These are phyloP conservation scores for Acer negundo DNA, from an alignment of 345 rosid species.

Conservation along the genomic window DNA sequence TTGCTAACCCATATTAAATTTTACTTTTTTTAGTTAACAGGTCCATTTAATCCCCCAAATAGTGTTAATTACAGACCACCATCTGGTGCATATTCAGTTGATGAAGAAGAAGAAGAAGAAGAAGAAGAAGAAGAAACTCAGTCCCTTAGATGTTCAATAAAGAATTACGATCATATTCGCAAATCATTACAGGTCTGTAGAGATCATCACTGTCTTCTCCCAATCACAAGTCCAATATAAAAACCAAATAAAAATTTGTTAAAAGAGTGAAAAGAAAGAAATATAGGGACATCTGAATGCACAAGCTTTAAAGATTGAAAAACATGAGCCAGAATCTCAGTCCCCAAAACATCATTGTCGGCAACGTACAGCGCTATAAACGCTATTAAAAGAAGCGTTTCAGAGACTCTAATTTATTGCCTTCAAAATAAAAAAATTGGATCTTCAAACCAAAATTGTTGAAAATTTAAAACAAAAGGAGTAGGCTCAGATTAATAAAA, in stretches of 20 bases:
- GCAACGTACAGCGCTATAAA: constrained; percentile 79
- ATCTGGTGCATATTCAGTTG: background rate
- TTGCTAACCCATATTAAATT: too few species aligned
- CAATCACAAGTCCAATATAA: background rate
- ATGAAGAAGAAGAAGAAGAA: background rate
- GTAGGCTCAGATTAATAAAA: constrained; percentile 28
- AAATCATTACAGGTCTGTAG: constrained; percentile 16
- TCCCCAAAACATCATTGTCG: constrained; percentile 30
- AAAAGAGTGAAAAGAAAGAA: background rate
- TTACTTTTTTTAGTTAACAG: too few species aligned
- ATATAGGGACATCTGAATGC: constrained; percentile 60
- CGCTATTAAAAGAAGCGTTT: constrained; percentile 45
- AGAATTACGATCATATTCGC: background rate
- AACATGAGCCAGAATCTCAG: constrained; percentile 52
- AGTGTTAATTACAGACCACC: too few species aligned
- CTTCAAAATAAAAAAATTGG: constrained; percentile 13
- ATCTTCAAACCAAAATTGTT: too few species aligned
- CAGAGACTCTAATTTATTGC: constrained; percentile 88
- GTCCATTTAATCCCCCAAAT: too few species aligned
- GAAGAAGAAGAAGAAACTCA: background rate
- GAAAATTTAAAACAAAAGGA: background rate
- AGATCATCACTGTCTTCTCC: constrained; percentile 6
- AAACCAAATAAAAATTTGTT: too few species aligned
- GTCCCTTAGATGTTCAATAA: constrained; percentile 14
- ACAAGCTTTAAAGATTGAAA: constrained; percentile 14